These are phyloP conservation scores for Rhizophagus prolifer DNA, from an alignment of 192 early-diverging fungal genomes.

Conservation along the genomic window DNA sequence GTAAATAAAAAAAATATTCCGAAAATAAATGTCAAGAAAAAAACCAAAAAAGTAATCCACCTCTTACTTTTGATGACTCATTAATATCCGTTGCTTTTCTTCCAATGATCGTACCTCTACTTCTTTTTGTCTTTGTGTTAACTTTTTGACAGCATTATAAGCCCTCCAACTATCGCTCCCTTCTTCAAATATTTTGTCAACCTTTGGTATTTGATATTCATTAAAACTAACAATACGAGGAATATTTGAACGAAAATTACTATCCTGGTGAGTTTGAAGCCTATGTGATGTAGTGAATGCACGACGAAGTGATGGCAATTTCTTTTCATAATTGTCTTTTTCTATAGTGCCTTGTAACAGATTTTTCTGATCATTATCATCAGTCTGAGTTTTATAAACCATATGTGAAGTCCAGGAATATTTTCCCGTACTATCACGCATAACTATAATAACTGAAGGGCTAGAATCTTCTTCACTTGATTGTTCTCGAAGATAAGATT, in stretches of 20 bases:
- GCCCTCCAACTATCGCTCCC: conserved; percentile 34
- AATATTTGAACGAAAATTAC: not conserved
- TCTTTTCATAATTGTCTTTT: not conserved
- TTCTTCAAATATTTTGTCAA: conserved; percentile 39
- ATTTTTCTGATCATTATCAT: not conserved
- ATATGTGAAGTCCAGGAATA: conserved; percentile 66
- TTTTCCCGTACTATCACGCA: conserved; percentile 71
- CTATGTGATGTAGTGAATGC: not conserved
- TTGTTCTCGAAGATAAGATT: not conserved
- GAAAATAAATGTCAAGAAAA: too few species aligned
- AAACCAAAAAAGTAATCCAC: not conserved
- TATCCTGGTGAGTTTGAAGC: not conserved
- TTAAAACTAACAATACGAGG: not conserved
- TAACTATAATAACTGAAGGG: conserved; percentile 56
- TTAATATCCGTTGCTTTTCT: not conserved
- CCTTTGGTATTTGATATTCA: conserved; percentile 32
- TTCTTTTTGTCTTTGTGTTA: conserved; percentile 34
- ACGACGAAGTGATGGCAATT: not conserved
- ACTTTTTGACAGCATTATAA: conserved; percentile 32
- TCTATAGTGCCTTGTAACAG: not conserved
- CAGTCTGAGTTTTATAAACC: conserved; percentile 38
- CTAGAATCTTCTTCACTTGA: conserved; percentile 20
- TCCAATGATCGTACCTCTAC: not conserved
- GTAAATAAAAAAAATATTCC: not conserved
- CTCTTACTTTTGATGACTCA: conserved; percentile 5